Conservation (phyloP, 108 stramenopile species). For the Pseudonitzschia multiseries region DNA sequence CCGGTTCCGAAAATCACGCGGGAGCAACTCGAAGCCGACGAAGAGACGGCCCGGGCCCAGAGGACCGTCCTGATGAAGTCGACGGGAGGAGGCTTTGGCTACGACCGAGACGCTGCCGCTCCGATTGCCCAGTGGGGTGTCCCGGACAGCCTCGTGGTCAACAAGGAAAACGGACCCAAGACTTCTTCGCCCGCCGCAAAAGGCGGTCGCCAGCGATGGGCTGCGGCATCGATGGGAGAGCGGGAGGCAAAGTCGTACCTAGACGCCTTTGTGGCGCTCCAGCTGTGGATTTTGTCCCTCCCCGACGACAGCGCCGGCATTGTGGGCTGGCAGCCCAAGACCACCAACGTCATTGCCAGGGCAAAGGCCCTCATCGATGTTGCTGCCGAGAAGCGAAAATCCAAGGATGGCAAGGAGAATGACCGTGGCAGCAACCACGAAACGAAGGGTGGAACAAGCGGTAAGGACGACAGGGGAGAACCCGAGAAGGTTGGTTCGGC, state of each 20-base stretch:
- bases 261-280: conserved; percentile 70
- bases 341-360: conserved; percentile 43
- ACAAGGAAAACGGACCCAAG: neutral
- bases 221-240: conserved; percentile 29
- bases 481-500: neutral
- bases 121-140: conserved; percentile 77
- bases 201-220: neutral
- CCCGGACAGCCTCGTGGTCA: conserved; percentile 33
- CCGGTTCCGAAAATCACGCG: conserved; percentile 8
- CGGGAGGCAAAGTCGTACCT: conserved; percentile 77
- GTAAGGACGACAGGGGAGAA: neutral
- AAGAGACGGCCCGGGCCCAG: conserved; percentile 30
- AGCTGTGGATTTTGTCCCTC: conserved; percentile 81
- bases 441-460: neutral
- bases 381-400: neutral
- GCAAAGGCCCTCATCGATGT: conserved; percentile 25
- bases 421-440: neutral
- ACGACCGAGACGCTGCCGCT: conserved; percentile 79
- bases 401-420: neutral
- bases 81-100: conserved; percentile 79
- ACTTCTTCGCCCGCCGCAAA: neutral
- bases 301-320: conserved; percentile 62
- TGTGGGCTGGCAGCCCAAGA: conserved; percentile 19
- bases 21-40: conserved; percentile 33
- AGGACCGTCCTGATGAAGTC: conserved; percentile 39